phyloP scores from a whole-genome alignment of 2,329 filamentous ascomycete species.

The Proliferodiscus dingleyae region DNA sequence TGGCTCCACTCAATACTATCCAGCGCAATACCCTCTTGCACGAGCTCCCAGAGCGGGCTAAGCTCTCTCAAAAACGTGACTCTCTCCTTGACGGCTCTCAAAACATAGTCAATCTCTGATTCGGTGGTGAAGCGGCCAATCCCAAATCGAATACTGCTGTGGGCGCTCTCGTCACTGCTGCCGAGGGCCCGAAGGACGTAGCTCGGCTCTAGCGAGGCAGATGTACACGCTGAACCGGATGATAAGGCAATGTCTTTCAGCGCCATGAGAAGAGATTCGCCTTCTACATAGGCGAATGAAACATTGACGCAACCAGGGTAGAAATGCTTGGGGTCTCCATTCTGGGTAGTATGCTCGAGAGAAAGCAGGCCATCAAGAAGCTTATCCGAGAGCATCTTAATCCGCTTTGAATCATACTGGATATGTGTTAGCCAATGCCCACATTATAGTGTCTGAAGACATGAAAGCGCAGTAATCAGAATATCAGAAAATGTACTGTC shows the following conservation, averaged over 20 bases:
- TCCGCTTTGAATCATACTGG: constrained; percentile 87
- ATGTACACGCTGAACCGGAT: constrained; percentile 95
- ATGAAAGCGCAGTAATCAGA: background rate
- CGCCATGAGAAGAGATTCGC: constrained; percentile 96
- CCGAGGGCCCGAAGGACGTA: constrained; percentile 93
- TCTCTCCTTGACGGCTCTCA: constrained; percentile 86
- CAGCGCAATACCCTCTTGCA: constrained; percentile 92
- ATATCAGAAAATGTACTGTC: constrained; percentile 30
- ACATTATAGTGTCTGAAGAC: constrained; percentile 23
- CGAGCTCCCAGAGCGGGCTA: constrained; percentile 93
- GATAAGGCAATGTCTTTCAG: constrained; percentile 96
- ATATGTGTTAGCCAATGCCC: constrained; percentile 19
- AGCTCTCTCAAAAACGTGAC: constrained; percentile 91
- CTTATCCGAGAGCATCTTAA: constrained; percentile 76
- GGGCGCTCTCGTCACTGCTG: constrained; percentile 94
- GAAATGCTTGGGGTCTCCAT: constrained; percentile 76
- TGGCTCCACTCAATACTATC: constrained; percentile 98
- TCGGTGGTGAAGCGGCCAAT: constrained; percentile 97
- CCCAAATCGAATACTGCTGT: constrained; percentile 96
- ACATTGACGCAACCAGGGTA: constrained; percentile 98
- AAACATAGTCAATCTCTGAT: constrained; percentile 91
- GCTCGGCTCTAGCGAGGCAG: constrained; percentile 90
- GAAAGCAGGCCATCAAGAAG: constrained; percentile 76
- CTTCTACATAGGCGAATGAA: constrained; percentile 97
- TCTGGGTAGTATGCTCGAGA: constrained; percentile 88